Evolutionary conservation across 2,329 filamentous ascomycete genomes (phyloP).

Genomic region (Cercospora zeina): DNA sequence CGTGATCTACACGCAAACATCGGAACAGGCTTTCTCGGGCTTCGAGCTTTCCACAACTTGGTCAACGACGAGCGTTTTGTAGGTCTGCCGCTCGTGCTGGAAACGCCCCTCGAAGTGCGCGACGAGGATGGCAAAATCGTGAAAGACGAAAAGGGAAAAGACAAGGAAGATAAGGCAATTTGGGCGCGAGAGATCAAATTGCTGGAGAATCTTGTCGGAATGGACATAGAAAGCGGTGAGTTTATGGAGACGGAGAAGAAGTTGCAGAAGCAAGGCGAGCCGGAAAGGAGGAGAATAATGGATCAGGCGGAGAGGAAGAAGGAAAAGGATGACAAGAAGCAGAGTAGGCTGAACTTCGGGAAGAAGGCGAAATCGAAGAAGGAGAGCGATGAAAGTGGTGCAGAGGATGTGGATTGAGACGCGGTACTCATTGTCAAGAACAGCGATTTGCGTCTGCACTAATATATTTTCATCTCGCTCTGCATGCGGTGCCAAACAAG

Average conservation of each 20-base stretch:
- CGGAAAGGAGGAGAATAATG: conserved; percentile 72
- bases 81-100: conserved; percentile 83
- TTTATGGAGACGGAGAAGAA: conserved; percentile 66
- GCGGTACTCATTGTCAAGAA: background rate
- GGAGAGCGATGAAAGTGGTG: conserved; percentile 1
- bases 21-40: conserved; percentile 86
- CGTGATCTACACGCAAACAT: conserved; percentile 95
- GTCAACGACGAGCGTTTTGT: conserved; percentile 79
- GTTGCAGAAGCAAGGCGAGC: conserved; percentile 66
- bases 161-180: conserved; percentile 73
- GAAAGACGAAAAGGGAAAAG: conserved; percentile 47
- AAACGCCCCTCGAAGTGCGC: conserved; percentile 85
- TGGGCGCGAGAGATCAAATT: conserved; percentile 96
- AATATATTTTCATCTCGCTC: background rate
- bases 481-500: background rate
- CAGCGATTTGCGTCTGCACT: background rate
- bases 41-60: conserved; percentile 85
- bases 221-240: conserved; percentile 72
- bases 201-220: conserved; percentile 81
- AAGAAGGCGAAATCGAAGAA: conserved; percentile 39
- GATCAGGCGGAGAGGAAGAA: conserved; percentile 76
- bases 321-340: conserved; percentile 57
- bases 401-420: background rate
- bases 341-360: conserved; percentile 40
- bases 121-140: conserved; percentile 61